Conservation (phyloP, 805 yeast species). For the Ogataea allantospora region DNA sequence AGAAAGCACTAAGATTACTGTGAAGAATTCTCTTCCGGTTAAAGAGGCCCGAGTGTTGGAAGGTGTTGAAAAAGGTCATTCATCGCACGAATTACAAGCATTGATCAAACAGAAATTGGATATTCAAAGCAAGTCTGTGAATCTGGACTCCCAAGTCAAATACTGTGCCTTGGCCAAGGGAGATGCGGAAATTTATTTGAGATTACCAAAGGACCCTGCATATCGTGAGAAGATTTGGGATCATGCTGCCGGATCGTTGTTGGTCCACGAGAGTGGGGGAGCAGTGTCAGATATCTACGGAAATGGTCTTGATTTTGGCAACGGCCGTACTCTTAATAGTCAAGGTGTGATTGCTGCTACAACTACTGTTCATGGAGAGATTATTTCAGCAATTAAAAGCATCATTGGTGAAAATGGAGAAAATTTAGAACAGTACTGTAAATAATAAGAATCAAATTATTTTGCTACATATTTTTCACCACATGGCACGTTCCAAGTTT, state of each 20-base stretch:
- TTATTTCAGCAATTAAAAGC: conserved; percentile 47
- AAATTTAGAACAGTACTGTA: conserved; percentile 26
- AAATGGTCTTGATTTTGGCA: conserved; percentile 70
- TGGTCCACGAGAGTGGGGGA: conserved; percentile 91
- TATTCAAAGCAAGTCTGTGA: conserved; percentile 58
- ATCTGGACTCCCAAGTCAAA: conserved; percentile 94
- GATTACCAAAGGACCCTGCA: conserved; percentile 73
- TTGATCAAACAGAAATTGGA: conserved; percentile 63
- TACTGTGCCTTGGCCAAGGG: conserved; percentile 91
- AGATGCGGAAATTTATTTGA: conserved; percentile 85
- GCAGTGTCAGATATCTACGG: conserved; percentile 83
- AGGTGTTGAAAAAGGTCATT: conserved; percentile 94
- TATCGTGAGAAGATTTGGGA: conserved; percentile 98
- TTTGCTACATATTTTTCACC: not conserved
- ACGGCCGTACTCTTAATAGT: conserved; percentile 76
- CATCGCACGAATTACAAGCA: conserved; percentile 84
- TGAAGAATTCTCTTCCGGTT: conserved; percentile 49
- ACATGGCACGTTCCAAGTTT: conserved; percentile 21
- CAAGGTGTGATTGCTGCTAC: conserved; percentile 93
- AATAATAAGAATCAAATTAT: not conserved
- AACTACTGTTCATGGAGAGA: conserved; percentile 44
- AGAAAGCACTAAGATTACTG: conserved; percentile 38
- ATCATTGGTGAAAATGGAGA: conserved; percentile 37
- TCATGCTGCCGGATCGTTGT: conserved; percentile 92
- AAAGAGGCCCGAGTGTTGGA: conserved; percentile 70